These are phyloP conservation scores for Pseudogymnoascus sp. DNA, from an alignment of 2,329 filamentous ascomycete genomes.

Conservation along the genomic window DNA sequence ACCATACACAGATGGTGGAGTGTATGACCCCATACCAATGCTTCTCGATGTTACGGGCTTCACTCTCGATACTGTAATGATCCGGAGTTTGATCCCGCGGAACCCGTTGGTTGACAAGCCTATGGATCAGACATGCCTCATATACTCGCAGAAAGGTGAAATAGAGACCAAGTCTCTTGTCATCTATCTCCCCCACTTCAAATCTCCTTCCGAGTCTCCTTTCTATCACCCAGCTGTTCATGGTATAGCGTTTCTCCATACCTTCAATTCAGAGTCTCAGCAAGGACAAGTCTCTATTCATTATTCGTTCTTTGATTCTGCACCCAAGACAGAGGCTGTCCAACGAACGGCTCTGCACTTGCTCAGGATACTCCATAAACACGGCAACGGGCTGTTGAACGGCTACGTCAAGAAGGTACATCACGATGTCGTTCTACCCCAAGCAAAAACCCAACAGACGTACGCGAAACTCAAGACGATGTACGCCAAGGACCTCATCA, in stretches of 20 bases:
- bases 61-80: conserved; percentile 51
- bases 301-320: conserved; percentile 43
- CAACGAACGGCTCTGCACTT: conserved; percentile 60
- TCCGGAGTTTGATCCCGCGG: conserved; percentile 71
- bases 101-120: conserved; percentile 68
- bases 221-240: conserved; percentile 80
- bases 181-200: conserved; percentile 68
- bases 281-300: conserved; percentile 50
- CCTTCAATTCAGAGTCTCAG: conserved; percentile 39
- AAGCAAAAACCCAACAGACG: conserved; percentile 69
- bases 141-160: conserved; percentile 41
- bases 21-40: conserved; percentile 26
- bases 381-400: conserved; percentile 53
- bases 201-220: conserved; percentile 54
- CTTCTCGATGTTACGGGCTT: conserved; percentile 40
- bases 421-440: conserved; percentile 73
- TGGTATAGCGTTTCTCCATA: conserved; percentile 68
- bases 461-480: conserved; percentile 72
- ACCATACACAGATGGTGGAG: conserved; percentile 25
- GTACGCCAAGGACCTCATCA: conserved; percentile 63
- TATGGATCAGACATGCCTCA: conserved; percentile 74
- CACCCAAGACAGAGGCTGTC: conserved; percentile 38
- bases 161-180: conserved; percentile 44
- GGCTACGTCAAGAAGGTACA: conserved; percentile 76
- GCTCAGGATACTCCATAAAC: conserved; percentile 61